Base-by-base conservation (phyloP, 2,329 filamentous ascomycete species). In the Metarhizium brunneum region DNA sequence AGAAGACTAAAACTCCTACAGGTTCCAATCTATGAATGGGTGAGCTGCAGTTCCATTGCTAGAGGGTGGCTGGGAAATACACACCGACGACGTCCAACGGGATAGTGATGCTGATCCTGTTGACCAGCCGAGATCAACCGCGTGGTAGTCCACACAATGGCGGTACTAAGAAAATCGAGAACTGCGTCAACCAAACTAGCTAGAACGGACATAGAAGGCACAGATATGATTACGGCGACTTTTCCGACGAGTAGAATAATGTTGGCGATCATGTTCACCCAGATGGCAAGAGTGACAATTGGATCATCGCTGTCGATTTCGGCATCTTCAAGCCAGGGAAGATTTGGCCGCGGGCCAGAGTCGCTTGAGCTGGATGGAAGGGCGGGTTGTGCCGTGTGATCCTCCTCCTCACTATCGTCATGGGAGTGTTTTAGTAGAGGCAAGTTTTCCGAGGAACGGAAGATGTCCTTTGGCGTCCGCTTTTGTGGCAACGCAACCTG, bases 201-300 rank as follows among this genome's bases (percentile, higher is more conserved):
- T 43, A 92, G 76, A 13, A 92, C 88, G 4, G 88, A 92, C 67
- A 94, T 84, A 49, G 88, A 92, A 20, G 85, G 88, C 0, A 91
- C 90, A 53, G 90, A 81, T 38, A 90, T 66, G 45, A 92, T 85
- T 53, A 94, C 90, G 43, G 82, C 79, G 52, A 91, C 81, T 69
- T 96, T 95, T 58, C 89, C 83, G 6, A 80, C 79, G 3, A 95
- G 79, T 2, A 95, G 77, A 47, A 89, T 73, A 2, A 83, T 76
- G 66, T 96, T 96, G 57, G 90, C 91, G 25, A 81, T 72, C 51
- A 95, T 81, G 67, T 95, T 96, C 69, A 95, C 73, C 69, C 91
- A 92, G 64, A 97, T 94, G 47, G 92, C 92, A 20, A 94, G 66
- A n/a, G 85, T 87, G 51, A 96, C 90, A 51, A 95, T 82, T 16